These are phyloP conservation scores for Ceratobasidium sp. DNA, from an alignment of 1,284 basidiomycete species.

Conservation along the genomic window DNA sequence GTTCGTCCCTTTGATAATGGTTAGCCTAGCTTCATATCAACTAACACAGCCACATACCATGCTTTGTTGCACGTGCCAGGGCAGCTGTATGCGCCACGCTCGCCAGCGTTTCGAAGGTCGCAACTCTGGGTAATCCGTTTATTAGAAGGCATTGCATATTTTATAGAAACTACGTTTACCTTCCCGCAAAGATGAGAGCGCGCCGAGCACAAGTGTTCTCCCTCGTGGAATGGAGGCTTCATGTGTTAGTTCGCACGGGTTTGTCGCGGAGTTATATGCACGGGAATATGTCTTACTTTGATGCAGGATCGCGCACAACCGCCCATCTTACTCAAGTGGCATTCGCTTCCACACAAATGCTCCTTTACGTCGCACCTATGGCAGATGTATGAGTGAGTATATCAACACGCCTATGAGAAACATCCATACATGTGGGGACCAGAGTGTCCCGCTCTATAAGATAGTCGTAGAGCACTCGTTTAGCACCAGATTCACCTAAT, in stretches of 20 bases:
- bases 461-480: too few species aligned
- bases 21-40: not conserved
- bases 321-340: slow-evolving; percentile 61
- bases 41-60: slow-evolving; percentile 56
- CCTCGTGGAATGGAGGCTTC: slow-evolving; percentile 62
- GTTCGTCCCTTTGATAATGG: slow-evolving; percentile 58
- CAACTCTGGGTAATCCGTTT: slow-evolving; percentile 63
- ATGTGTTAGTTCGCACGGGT: not conserved
- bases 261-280: not conserved
- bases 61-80: slow-evolving; percentile 62
- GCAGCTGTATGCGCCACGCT: slow-evolving; percentile 59
- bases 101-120: slow-evolving; percentile 58
- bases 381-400: not conserved
- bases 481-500: too few species aligned
- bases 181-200: slow-evolving; percentile 56
- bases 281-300: not conserved
- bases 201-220: slow-evolving; percentile 69
- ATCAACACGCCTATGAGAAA: too few species aligned
- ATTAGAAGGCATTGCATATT: not conserved
- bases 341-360: slow-evolving; percentile 68
- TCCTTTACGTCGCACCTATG: slow-evolving; percentile 63
- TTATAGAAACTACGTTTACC: slow-evolving; percentile 55
- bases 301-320: slow-evolving; percentile 68
- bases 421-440: slow-evolving; percentile 39
- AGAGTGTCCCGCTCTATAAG: slow-evolving; percentile 42